Conservation (phyloP, 2,329 filamentous ascomycete genomes). For the Aspergillus puulaauensis region DNA sequence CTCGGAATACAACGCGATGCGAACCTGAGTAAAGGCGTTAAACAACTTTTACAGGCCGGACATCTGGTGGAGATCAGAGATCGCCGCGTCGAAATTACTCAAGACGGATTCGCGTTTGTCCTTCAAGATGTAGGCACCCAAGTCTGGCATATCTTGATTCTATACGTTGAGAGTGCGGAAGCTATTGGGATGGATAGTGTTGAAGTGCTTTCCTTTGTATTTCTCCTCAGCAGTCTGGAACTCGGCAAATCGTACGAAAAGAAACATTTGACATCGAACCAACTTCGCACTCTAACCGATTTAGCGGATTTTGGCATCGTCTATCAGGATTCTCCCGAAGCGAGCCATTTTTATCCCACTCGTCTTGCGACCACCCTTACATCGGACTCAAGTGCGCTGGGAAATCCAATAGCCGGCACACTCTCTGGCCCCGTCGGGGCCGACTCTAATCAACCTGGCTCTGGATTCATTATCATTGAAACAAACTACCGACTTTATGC, state of each 20-base stretch:
- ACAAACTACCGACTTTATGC: constrained; percentile 98
- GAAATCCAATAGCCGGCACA: constrained; percentile 68
- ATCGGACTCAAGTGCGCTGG: constrained; percentile 69
- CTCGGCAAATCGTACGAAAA: constrained; percentile 90
- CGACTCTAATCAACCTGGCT: constrained; percentile 33
- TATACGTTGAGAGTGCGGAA: constrained; percentile 86
- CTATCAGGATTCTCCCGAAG: constrained; percentile 56
- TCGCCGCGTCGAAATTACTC: constrained; percentile 71
- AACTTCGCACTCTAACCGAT: constrained; percentile 84
- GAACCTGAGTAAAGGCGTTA: constrained; percentile 72
- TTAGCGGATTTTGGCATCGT: constrained; percentile 91
- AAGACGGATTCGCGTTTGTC: constrained; percentile 90
- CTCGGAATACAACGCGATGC: constrained; percentile 49
- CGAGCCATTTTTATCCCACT: constrained; percentile 75
- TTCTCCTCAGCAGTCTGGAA: constrained; percentile 90
- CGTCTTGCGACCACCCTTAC: constrained; percentile 92
- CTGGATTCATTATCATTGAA: constrained; percentile 89
- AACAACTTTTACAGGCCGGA: constrained; percentile 76
- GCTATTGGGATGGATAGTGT: constrained; percentile 77
- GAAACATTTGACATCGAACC: constrained; percentile 74
- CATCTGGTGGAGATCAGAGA: constrained; percentile 69
- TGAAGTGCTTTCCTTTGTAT: constrained; percentile 93
- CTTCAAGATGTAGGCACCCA: constrained; percentile 95
- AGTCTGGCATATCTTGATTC: constrained; percentile 90
- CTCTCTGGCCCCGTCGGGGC: constrained; percentile 41